phyloP scores from a whole-genome alignment of 2,329 filamentous ascomycete genomes.

The Pseudogymnoascus sp. region DNA sequence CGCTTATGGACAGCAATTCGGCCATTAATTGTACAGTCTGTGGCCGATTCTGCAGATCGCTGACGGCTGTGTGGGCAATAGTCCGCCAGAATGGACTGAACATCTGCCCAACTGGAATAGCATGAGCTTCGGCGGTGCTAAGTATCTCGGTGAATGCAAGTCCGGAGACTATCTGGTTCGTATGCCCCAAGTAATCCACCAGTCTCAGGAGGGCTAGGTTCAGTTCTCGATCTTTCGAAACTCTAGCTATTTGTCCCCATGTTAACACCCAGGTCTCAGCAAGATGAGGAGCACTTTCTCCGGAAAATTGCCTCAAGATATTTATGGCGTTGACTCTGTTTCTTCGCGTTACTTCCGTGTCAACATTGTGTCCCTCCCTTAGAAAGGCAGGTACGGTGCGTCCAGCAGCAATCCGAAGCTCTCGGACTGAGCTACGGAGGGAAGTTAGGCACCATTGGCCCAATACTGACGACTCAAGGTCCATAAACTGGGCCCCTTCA shows the following conservation, averaged over 20 bases:
- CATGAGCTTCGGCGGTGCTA: slow-evolving; percentile 59
- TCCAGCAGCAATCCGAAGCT: slow-evolving; percentile 75
- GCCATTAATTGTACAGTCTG: slow-evolving; percentile 74
- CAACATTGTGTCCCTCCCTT: slow-evolving; percentile 43
- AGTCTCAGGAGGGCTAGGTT: slow-evolving; percentile 79
- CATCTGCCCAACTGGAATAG: slow-evolving; percentile 56
- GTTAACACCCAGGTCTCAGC: slow-evolving; percentile 81
- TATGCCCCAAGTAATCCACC: slow-evolving; percentile 78
- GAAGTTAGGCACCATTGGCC: slow-evolving; percentile 78
- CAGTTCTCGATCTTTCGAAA: slow-evolving; percentile 72
- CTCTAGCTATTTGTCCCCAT: slow-evolving; percentile 71
- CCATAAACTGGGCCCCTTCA: slow-evolving; percentile 49
- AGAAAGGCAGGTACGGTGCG: slow-evolving; percentile 27
- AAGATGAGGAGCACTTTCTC: slow-evolving; percentile 57
- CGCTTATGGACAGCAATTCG: slow-evolving; percentile 68
- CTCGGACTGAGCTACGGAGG: slow-evolving; percentile 74
- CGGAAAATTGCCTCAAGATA: slow-evolving; percentile 63
- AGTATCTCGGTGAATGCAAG: slow-evolving; percentile 78
- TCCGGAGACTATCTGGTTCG: slow-evolving; percentile 69
- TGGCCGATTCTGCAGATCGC: slow-evolving; percentile 72
- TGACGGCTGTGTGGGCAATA: slow-evolving; percentile 73
- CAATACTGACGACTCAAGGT: slow-evolving; percentile 58
- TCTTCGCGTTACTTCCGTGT: slow-evolving; percentile 41
- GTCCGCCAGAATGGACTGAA: slow-evolving; percentile 85
- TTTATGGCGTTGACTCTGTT: slow-evolving; percentile 66